These are phyloP conservation scores for Trametes villosa DNA, from an alignment of 768 basidiomycete species.

Conservation along the genomic window DNA sequence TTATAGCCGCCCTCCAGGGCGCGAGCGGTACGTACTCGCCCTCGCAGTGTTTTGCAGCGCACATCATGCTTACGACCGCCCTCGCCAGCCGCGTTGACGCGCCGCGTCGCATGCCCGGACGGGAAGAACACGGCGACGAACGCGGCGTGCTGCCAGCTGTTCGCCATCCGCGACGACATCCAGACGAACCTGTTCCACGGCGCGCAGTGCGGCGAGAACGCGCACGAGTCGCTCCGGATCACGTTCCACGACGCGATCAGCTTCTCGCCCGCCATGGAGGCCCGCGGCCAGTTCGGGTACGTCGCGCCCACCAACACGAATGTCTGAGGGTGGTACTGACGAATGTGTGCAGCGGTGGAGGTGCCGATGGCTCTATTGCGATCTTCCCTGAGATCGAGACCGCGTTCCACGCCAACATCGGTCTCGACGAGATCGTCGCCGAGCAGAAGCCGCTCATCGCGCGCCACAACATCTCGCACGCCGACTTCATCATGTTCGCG, in stretches of 20 bases:
- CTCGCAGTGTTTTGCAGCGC: too few relatives aligned
- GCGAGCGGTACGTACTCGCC: constrained; percentile 19
- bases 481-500: constrained; percentile 49
- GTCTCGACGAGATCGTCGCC: constrained; percentile 25
- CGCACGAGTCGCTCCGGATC: constrained; percentile 34
- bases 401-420: constrained; percentile 16
- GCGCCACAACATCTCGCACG: constrained; percentile 45
- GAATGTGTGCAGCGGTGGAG: constrained; percentile 23
- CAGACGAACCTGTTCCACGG: constrained; percentile 34
- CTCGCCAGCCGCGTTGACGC: constrained; percentile 25
- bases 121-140: constrained; percentile 35
- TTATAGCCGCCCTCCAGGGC: constrained; percentile 24
- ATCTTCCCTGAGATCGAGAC: constrained; percentile 27
- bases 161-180: constrained; percentile 38
- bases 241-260: constrained; percentile 34
- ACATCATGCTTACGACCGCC: not conserved
- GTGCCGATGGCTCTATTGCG: constrained; percentile 30
- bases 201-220: constrained; percentile 38
- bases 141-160: constrained; percentile 38
- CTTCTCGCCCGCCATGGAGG: constrained; percentile 15
- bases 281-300: constrained; percentile 16
- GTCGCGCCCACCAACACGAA: not conserved
- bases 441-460: constrained; percentile 40
- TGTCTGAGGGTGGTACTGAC: not conserved
- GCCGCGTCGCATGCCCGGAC: constrained; percentile 36